Evolutionary conservation across 352 stramenopile genomes (phyloP).

Genomic region (Phytophthora kernoviae): DNA sequence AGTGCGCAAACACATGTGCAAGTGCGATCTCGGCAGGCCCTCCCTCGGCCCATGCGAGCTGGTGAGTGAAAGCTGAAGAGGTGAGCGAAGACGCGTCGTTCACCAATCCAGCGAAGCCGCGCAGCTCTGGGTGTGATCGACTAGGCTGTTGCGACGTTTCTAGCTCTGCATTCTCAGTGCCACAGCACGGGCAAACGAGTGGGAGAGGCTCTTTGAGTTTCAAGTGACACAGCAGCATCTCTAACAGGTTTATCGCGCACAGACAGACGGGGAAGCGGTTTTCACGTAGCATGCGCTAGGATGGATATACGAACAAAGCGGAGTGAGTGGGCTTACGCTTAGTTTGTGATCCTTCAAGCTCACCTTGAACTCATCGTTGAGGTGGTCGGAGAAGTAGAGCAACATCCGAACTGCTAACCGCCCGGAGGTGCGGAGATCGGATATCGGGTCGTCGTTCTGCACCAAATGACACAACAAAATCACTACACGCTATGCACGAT

Average conservation of each 20-base stretch:
- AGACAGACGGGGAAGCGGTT: conserved; percentile 76
- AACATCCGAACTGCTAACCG: conserved; percentile 67
- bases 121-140: conserved; percentile 57
- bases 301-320: conserved; percentile 2
- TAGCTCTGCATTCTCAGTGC: conserved; percentile 67
- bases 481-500: conserved; percentile 1
- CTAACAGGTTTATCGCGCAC: conserved; percentile 65
- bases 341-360: background rate
- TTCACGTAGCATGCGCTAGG: conserved; percentile 67
- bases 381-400: conserved; percentile 67
- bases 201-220: conserved; percentile 70
- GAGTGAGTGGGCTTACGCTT: conserved; percentile 2
- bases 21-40: conserved; percentile 56
- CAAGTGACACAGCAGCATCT: conserved; percentile 72
- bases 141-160: conserved; percentile 58
- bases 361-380: conserved; percentile 77
- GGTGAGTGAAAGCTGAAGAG: conserved; percentile 42
- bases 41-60: conserved; percentile 43
- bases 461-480: background rate
- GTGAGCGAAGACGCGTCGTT: conserved; percentile 44
- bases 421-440: conserved; percentile 64
- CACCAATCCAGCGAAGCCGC: conserved; percentile 54
- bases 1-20: conserved; percentile 64
- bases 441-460: conserved; percentile 66
- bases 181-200: conserved; percentile 69